A percentile compares a stretch with the other conserved stretches of the same genome.
Evolutionary conservation across 1,284 basidiomycete genomes (phyloP).

Genomic region (Xerocomus minutiporus): DNA sequence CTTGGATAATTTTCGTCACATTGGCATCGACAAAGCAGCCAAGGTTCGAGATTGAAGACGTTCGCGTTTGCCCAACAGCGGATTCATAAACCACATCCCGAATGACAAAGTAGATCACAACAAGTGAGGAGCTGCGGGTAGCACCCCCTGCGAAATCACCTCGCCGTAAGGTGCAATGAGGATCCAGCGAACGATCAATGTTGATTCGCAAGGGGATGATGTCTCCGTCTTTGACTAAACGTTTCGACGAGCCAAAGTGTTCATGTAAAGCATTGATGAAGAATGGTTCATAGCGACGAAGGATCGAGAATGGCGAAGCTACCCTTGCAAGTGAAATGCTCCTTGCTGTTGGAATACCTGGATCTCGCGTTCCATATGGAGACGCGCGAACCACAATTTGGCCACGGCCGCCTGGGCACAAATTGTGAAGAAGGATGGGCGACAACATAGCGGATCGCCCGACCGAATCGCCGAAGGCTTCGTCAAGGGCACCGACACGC

Average conservation of each 20-base stretch:
- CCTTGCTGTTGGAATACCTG: slow-evolving; percentile 61
- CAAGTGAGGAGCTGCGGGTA: slow-evolving; percentile 23
- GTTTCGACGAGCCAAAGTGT: slow-evolving; percentile 58
- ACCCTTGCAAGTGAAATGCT: slow-evolving; percentile 80
- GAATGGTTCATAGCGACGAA: slow-evolving; percentile 67
- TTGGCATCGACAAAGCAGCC: slow-evolving; percentile 83
- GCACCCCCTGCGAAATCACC: slow-evolving; percentile 5
- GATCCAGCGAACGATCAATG: slow-evolving; percentile 40
- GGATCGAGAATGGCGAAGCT: slow-evolving; percentile 74
- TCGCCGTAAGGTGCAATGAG: slow-evolving; percentile 8
- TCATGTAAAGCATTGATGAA: slow-evolving; percentile 67
- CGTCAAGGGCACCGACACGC: slow-evolving; percentile 53
- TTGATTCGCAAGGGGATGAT: slow-evolving; percentile 72
- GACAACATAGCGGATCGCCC: slow-evolving; percentile 38
- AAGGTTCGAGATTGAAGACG: slow-evolving; percentile 59
- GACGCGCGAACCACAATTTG: slow-evolving; percentile 38
- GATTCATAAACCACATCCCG: slow-evolving; percentile 72
- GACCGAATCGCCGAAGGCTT: slow-evolving; percentile 34
- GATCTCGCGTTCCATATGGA: slow-evolving; percentile 41
- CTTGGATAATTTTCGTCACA: slow-evolving; percentile 73
- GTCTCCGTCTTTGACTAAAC: slow-evolving; percentile 78
- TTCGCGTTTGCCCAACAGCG: slow-evolving; percentile 33
- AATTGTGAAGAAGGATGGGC: slow-evolving; percentile 19
- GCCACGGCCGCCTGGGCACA: slow-evolving; percentile 18
- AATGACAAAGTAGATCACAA: slow-evolving; percentile 72